Conservation (phyloP, 2,329 filamentous ascomycete species). For the Calonectria henricotiae region DNA sequence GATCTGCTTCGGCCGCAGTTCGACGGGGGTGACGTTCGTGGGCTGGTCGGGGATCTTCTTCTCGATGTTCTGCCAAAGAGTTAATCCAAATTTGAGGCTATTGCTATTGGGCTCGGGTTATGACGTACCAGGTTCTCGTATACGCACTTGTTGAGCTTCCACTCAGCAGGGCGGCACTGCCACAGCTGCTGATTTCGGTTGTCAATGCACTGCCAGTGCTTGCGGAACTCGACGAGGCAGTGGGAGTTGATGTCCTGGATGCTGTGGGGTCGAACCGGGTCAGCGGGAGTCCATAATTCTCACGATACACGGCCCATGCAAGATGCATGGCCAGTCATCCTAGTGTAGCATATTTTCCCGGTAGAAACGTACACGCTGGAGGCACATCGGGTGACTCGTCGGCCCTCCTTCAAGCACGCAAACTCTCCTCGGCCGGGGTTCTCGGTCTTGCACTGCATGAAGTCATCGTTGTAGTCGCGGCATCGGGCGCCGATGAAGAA, state of each 20-base stretch:
- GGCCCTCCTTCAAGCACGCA: conserved; percentile 95
- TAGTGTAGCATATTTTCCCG: not conserved
- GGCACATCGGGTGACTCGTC: conserved; percentile 96
- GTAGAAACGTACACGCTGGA: conserved; percentile 86
- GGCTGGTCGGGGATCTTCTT: conserved; percentile 86
- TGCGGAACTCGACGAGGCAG: conserved; percentile 91
- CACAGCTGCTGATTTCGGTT: conserved; percentile 98
- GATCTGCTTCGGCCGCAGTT: conserved; percentile 78
- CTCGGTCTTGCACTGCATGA: conserved; percentile 99
- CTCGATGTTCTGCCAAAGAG: conserved; percentile 77
- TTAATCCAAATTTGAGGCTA: conserved; percentile 21
- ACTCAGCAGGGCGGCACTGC: conserved; percentile 92
- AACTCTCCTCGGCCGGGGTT: conserved; percentile 91
- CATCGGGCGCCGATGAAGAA: conserved; percentile 99
- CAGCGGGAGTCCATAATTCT: conserved; percentile 34
- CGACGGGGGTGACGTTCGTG: conserved; percentile 79
- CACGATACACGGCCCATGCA: not conserved
- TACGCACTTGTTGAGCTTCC: conserved; percentile 94
- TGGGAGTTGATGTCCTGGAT: conserved; percentile 96
- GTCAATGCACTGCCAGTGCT: conserved; percentile 96
- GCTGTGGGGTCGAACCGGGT: conserved; percentile 63
- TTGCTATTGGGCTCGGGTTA: not conserved
- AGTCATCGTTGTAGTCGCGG: conserved; percentile 97
- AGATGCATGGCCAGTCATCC: not conserved
- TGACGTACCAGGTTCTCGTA: conserved; percentile 91